Evolutionary conservation across 345 rosid genomes (phyloP), one percentile per base, ranked within the genome.

Genomic region (Alliaria petiolata): DNA sequence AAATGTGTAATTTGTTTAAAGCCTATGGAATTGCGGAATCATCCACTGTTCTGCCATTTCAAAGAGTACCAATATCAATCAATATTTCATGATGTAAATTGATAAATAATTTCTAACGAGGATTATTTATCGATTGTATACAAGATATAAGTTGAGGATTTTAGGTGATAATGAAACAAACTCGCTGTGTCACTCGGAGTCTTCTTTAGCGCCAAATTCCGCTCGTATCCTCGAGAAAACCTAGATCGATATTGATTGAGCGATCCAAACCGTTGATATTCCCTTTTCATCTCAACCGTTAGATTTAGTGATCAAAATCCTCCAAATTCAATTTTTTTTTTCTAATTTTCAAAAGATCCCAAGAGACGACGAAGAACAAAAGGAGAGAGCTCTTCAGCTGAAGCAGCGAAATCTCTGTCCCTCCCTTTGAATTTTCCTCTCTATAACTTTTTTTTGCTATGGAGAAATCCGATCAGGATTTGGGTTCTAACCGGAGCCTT

Each of bases 141-240:
- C n/a, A n/a, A n/a, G n/a, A n/a, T n/a, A n/a, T n/a, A n/a, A n/a
- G n/a, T n/a, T n/a, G n/a, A n/a, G n/a, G n/a, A n/a, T n/a, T n/a
- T n/a, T n/a, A n/a, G n/a, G n/a, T n/a, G n/a, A n/a, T n/a, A n/a
- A n/a, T n/a, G 31, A 28, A 57, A 34, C 56, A 1, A 56, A 5
- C 19, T 16, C 59, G 14, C 59, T 16, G 19, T 34, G 11, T 45
- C 19, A 54, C 11, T 34, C 55, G 22, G 45, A 61, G 46, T 53
- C 60, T 26, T 64, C 56, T 62, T 87, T 82, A 71, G 62, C 89
- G 89, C 88, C 88, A 85, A 85, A 81, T 76, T 71, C 77, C 71
- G 17, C 75, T 40, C 69, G 62, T 54, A 42, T 67, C 70, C 13
- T 54, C 38, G 0, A 61, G 19, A 49, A 56, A 77, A 70, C n/a